Base-by-base conservation (phyloP, 2,329 filamentous ascomycete genomes). In the Colletotrichum spaethianum region DNA sequence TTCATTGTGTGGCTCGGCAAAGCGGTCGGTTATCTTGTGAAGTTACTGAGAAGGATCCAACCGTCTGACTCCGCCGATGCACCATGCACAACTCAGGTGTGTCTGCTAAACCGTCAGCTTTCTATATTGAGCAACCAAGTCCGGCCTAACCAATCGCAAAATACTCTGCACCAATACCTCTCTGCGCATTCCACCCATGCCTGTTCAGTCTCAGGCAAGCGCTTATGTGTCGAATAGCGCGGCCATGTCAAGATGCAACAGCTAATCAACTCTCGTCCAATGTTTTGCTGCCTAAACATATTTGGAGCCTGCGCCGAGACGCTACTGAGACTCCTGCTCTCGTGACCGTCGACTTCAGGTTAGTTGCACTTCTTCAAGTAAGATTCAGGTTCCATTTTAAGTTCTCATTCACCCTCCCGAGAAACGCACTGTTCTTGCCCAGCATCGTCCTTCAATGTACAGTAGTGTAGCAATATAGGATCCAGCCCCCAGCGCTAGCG, bases 91-190 rank as follows among this genome's bases (percentile, higher is more conserved):
- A n/a, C n/a, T 31, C 40, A 40, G 63, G 56, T 40, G n/a, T 16
- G 40, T 31, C 44, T 42, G 14, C 61, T 57, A 26, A 20, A 26
- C 31, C 4, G 50, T 62, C 55, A 62, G 38, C 31, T 40, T 70
- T 67, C 67, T 62, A 71, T 61, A 56, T 61, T 44, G 48, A 71
- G 63, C 63, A 33, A 40, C 56, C 26, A 36, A 50, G 11, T 55
- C 48, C 67, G 48, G 23, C n/a, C 20, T 12, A 18, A 31, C 55
- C 68, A 70, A 62, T 61, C 31, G 60, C 44, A 26, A 16, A 48
- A 20, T 40, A 4, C 3, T 4, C 2, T 26, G 16, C 14, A 16
- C 23, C 31, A 50, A 62, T 62, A 36, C n/a, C 12, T 5, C 18
- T 40, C 23, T 53, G 33, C 61, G 5, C 36, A 9, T 44, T 23